Evolutionary conservation across 495 filamentous ascomycete species (phyloP).

Genomic region (Viridothelium virens): DNA sequence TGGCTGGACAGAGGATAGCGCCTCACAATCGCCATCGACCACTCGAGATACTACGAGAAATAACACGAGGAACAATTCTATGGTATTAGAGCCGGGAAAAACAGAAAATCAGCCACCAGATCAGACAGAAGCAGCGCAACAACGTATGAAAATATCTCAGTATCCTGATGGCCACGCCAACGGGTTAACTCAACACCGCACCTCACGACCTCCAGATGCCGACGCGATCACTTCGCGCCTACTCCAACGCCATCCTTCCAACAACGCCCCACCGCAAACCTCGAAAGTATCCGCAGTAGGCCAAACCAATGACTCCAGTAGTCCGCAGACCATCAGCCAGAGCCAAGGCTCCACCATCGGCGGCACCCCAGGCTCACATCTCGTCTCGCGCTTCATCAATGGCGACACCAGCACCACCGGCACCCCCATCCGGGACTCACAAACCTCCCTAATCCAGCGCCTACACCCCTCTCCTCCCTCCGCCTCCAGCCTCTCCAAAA

Average conservation of each 20-base stretch:
- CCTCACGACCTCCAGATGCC: slow-evolving; percentile 28
- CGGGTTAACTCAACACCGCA: neutral
- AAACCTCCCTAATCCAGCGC: neutral
- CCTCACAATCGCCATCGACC: slow-evolving; percentile 37
- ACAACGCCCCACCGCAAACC: slow-evolving; percentile 53
- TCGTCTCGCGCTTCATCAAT: slow-evolving; percentile 34
- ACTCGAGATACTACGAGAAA: slow-evolving; percentile 37
- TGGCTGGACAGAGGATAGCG: slow-evolving; percentile 39
- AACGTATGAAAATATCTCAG: neutral
- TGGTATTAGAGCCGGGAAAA: neutral
- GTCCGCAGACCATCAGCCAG: slow-evolving; percentile 35
- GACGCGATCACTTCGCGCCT: slow-evolving; percentile 49
- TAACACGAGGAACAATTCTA: slow-evolving; percentile 28
- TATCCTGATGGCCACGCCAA: slow-evolving; percentile 5
- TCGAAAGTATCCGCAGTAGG: slow-evolving; percentile 48
- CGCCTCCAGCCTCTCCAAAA: neutral
- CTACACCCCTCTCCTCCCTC: slow-evolving; percentile 16
- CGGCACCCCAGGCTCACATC: slow-evolving; percentile 34
- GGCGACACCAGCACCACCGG: slow-evolving; percentile 28
- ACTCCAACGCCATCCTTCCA: slow-evolving; percentile 48
- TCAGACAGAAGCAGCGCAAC: neutral
- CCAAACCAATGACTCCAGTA: slow-evolving; percentile 32
- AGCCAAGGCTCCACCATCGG: slow-evolving; percentile 35
- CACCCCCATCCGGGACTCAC: slow-evolving; percentile 17
- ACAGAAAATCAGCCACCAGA: slow-evolving; percentile 2